Conservation (phyloP, 2,329 filamentous ascomycete species). For the Fusarium hostae region DNA sequence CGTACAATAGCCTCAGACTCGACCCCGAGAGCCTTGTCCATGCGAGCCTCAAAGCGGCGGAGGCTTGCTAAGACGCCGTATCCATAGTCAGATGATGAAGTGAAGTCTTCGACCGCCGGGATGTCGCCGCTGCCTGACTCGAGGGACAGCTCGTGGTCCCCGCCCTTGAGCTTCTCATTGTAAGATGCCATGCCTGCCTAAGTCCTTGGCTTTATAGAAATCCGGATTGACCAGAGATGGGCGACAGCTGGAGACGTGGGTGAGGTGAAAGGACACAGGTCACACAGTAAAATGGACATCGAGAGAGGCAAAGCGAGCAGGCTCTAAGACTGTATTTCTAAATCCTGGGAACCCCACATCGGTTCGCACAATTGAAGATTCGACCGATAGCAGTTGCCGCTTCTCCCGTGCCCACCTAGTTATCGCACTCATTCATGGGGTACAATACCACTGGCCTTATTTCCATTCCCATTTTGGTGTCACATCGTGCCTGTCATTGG, state of each 20-base stretch:
- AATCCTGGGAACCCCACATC: not conserved
- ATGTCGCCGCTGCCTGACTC: slow-evolving; percentile 9
- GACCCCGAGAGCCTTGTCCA: slow-evolving; percentile 7
- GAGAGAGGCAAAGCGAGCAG: not conserved
- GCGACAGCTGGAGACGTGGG: not conserved
- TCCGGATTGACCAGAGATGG: not conserved
- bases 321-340: not conserved
- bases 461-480: not conserved
- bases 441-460: not conserved
- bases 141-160: not conserved
- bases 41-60: slow-evolving; percentile 7
- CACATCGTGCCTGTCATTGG: not conserved
- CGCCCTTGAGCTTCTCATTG: slow-evolving; percentile 11
- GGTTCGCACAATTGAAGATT: not conserved
- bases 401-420: slow-evolving; percentile 5
- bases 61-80: not conserved
- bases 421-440: not conserved
- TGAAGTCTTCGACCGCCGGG: not conserved
- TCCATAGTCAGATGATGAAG: not conserved
- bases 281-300: not conserved
- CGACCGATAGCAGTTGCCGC: slow-evolving; percentile 6
- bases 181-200: not conserved
- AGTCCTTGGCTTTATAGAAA: not conserved
- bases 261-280: not conserved
- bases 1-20: slow-evolving; percentile 6